Base-by-base conservation (phyloP, 805 yeast species). In the Kodamaea sagamina region DNA sequence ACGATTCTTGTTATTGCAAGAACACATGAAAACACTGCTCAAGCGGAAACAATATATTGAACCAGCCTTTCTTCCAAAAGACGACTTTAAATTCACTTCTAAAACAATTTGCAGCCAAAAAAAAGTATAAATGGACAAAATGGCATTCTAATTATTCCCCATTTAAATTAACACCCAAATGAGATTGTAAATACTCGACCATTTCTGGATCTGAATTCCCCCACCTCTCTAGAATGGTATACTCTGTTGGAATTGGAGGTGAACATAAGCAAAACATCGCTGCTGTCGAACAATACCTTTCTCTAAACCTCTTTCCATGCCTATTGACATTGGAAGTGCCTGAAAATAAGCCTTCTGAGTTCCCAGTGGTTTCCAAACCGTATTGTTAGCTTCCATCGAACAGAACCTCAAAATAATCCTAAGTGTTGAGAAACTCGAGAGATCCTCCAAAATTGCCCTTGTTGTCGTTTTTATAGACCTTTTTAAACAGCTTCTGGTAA, bases 211-310 rank as follows among this genome's bases (percentile, higher is more conserved):
- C n/a, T n/a, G n/a, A n/a, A n/a, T n/a, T n/a, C n/a, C n/a, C n/a
- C n/a, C n/a, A n/a, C n/a, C n/a, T n/a, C n/a, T n/a, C n/a, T n/a
- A 29, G 84, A 75, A 46, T 74, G 78, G 47, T 74, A 71, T 21
- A 78, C 78, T 47, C 89, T 70, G 47, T 74, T 72, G 39, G 77
- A 74, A 38, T 77, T 77, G 9, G 84, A 74, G 4, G 81, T 58
- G 55, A 81, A 83, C 26, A 84, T 65, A 4, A 78, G 80, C 22
- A 81, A 57, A 3, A 54, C 46, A 3, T 61, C 36, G 31, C 59
- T 55, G 2, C 55, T 57, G 35, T 68, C 57, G 58, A 67, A 74
- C 40, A 84, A 59, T 84, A 84, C 39, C 71, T 72, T 6, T 65
- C 47, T 54, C 82, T 67, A 56, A 78, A 69, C 19, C 61, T 47